Conservation (phyloP, 1,284 basidiomycete species). For the Trichosporon ovoides region DNA sequence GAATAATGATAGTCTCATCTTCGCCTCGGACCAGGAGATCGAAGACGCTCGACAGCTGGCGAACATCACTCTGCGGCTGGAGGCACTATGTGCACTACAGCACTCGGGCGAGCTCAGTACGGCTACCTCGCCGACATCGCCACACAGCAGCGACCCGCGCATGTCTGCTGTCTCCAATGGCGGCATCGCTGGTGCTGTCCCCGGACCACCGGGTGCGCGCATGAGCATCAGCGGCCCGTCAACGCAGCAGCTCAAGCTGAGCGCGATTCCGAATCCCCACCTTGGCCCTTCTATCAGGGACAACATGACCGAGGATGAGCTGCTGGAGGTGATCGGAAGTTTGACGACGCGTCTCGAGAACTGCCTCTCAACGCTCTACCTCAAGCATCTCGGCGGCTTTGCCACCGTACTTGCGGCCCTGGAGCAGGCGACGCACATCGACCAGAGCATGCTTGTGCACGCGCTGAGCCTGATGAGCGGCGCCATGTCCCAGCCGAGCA, state of each 20-base stretch:
- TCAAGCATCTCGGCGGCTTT: conserved; percentile 49
- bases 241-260: background rate
- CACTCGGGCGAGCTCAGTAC: background rate
- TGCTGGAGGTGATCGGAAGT: conserved; percentile 69
- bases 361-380: conserved; percentile 59
- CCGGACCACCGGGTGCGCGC: conserved; percentile 6
- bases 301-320: conserved; percentile 68
- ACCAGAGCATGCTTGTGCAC: conserved; percentile 35
- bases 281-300: conserved; percentile 68
- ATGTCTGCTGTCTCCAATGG: background rate
- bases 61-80: conserved; percentile 71
- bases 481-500: conserved; percentile 14
- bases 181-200: background rate
- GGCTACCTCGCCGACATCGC: background rate
- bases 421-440: conserved; percentile 41
- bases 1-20: conserved; percentile 50
- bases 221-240: conserved; percentile 5
- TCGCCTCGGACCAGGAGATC: conserved; percentile 62
- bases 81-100: conserved; percentile 66
- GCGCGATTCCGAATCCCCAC: conserved; percentile 17
- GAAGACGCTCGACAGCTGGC: conserved; percentile 74
- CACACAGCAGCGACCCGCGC: background rate
- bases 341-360: conserved; percentile 74
- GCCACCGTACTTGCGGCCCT: conserved; percentile 45
- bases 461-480: conserved; percentile 40